A percentile compares a stretch with the other conserved stretches of the same genome.
Conservation (phyloP, 2,329 filamentous ascomycete species). For the Trichoderma koningiopsis region DNA sequence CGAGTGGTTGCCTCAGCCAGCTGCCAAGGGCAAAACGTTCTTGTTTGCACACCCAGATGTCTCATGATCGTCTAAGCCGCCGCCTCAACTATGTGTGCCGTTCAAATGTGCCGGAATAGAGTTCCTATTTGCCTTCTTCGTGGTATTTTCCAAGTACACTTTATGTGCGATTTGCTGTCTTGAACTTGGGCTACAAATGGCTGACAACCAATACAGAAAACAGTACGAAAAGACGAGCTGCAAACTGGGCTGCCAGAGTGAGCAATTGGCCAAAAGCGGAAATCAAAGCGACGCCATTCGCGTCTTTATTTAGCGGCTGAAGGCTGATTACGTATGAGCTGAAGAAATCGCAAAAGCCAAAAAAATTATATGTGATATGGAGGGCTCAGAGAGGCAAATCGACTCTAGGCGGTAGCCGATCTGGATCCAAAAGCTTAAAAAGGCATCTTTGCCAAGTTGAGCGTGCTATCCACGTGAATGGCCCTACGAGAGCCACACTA, state of each 20-base stretch:
- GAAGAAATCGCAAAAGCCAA: conserved; percentile 8
- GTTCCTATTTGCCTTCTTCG: not conserved
- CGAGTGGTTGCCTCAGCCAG: not conserved
- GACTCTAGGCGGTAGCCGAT: conserved; percentile 18
- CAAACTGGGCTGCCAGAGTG: conserved; percentile 15
- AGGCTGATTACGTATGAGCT: conserved; percentile 22
- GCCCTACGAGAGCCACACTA: conserved; percentile 15
- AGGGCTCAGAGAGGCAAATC: conserved; percentile 17
- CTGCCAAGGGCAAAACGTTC: not conserved
- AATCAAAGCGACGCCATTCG: conserved; percentile 1
- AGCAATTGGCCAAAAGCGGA: conserved; percentile 2
- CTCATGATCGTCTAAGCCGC: not conserved
- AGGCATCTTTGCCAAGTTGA: conserved; percentile 6
- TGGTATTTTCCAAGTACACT: not conserved
- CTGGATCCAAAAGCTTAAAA: conserved; percentile 25
- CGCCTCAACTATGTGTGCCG: not conserved
- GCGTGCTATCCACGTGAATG: conserved; percentile 17
- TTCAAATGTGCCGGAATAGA: conserved; percentile 7
- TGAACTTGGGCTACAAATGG: not conserved
- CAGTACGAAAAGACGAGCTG: conserved; percentile 7
- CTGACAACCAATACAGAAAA: not conserved
- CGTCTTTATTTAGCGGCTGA: conserved; percentile 16
- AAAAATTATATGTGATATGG: conserved; percentile 10
- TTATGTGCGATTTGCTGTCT: not conserved
- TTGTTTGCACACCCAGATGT: not conserved